Percentiles rank a stretch among this genome's conserved stretches.
Evolutionary conservation across 1,139 yeast species (phyloP).

Genomic region (Nadsonia commutata): DNA sequence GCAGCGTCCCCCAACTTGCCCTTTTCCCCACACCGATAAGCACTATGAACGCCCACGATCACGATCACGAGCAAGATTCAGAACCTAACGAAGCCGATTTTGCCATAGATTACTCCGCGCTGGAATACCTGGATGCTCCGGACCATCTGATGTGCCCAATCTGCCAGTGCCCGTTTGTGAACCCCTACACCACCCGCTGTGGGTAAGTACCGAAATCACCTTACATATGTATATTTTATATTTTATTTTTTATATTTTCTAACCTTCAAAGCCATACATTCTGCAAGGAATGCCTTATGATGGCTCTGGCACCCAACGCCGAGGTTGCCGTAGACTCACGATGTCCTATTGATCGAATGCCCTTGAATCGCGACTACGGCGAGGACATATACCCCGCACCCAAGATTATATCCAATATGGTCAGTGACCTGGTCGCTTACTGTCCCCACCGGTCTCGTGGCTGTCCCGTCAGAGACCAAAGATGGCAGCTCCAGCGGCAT

Average conservation of each 20-base stretch:
- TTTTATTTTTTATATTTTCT: slow-evolving; percentile 2
- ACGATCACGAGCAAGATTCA: background rate
- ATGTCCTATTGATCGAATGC: slow-evolving; percentile 54
- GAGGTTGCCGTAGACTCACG: slow-evolving; percentile 11
- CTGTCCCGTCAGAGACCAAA: slow-evolving; percentile 41
- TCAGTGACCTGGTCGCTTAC: slow-evolving; percentile 44
- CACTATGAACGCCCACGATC: background rate
- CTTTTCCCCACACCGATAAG: background rate
- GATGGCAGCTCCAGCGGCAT: slow-evolving; percentile 49
- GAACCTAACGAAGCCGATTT: slow-evolving; percentile 1
- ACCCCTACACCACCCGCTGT: slow-evolving; percentile 22
- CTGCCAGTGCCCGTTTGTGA: slow-evolving; percentile 21
- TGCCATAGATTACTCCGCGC: slow-evolving; percentile 13
- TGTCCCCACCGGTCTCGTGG: slow-evolving; percentile 44
- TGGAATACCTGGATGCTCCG: slow-evolving; percentile 22
- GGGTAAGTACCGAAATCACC: slow-evolving; percentile 12
- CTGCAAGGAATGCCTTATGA: slow-evolving; percentile 34
- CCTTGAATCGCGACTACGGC: slow-evolving; percentile 17
- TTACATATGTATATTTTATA: slow-evolving; percentile 1
- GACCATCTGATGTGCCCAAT: slow-evolving; percentile 33
- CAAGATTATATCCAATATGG: slow-evolving; percentile 40
- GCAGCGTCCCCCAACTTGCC: too few species aligned
- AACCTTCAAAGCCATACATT: slow-evolving; percentile 33
- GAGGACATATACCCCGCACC: slow-evolving; percentile 49
- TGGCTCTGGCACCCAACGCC: slow-evolving; percentile 28